Base-by-base conservation (phyloP, 2,329 filamentous ascomycete species). In the Aspergillus arachidicola region DNA sequence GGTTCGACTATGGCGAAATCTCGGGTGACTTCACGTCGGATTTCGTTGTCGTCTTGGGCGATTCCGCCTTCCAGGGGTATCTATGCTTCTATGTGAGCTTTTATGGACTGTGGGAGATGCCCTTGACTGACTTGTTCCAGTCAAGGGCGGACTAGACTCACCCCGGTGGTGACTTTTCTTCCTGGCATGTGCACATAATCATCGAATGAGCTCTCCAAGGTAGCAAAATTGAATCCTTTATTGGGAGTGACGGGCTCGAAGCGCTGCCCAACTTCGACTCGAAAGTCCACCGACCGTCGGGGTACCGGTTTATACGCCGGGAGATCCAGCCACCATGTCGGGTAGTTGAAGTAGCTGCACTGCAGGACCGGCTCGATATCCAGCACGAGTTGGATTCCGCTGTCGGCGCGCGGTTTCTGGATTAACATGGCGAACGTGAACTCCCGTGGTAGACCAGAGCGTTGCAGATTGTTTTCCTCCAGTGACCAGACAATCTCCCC, bases 401-500 rank as follows among this genome's bases (percentile, higher is more conserved):
- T 78, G 28, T 78, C 71, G n/a, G 76, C 69, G 9, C 75, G 69
- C 6, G 79, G 80, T 62, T 82, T 83, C 58, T 81, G 78, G 11
- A 84, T 72, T 6, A 85, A 70, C 73, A 84, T 78, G 19, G 82
- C 81, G 66, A 84, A 84, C 3, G 83, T 83, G 57, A 84, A 83
- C 61, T 84, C 83, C 10, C 82, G 77, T 11, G 83, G 83, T 5
- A 85, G 69, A 2, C 83, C 83, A 5, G 81, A 82, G 28, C 78
- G 76, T 65, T 84, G 82, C 10, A 84, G 71, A 43, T 69, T 65
- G 61, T 84, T 85, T 59, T 85, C 82, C 59, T 83, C 80, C 1
- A 85, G 73, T 5, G 82, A 82, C 82, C 82, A 85, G 16, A 84
- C 77, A 10, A 84, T 75, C 64, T 81, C 79, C 2, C 76, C 80